A percentile compares a stretch with the other conserved stretches of the same genome.
Evolutionary conservation across 495 filamentous ascomycete species (phyloP).

Genomic region (Penicillium taxi): DNA sequence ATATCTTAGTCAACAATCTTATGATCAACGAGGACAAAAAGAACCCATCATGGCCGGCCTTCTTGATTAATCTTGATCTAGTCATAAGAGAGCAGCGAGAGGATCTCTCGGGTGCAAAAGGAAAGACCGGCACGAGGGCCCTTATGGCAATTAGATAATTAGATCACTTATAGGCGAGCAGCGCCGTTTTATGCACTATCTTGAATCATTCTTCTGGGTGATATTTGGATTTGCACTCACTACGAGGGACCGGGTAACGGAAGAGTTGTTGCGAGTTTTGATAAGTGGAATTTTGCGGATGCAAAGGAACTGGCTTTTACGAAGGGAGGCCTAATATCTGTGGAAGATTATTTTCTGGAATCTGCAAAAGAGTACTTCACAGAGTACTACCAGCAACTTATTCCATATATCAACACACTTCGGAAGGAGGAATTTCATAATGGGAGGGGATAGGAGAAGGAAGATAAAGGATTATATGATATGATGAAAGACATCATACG

Average conservation of each 20-base stretch:
- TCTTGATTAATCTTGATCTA: constrained; percentile 31
- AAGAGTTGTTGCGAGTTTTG: neutral
- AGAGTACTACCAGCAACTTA: too few species aligned
- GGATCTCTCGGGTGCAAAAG: constrained; percentile 14
- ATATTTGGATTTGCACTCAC: constrained; percentile 44
- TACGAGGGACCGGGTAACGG: constrained; percentile 20
- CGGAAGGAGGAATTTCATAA: too few species aligned
- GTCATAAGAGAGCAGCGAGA: constrained; percentile 16
- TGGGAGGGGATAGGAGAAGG: too few species aligned
- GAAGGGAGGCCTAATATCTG: too few species aligned
- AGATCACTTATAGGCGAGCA: constrained; percentile 14
- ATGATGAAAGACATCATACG: too few species aligned
- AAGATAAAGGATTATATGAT: too few species aligned
- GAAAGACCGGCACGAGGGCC: constrained; percentile 26
- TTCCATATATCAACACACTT: too few species aligned
- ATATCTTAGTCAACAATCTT: constrained; percentile 34
- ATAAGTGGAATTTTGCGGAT: too few species aligned
- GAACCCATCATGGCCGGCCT: constrained; percentile 18
- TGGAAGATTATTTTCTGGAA: too few species aligned
- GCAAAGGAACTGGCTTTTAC: too few species aligned
- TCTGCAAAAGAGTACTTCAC: too few species aligned
- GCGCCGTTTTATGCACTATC: constrained; percentile 23
- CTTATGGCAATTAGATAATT: constrained; percentile 27
- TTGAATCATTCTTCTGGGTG: constrained; percentile 51
- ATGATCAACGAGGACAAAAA: constrained; percentile 28